Base-by-base conservation (phyloP, 805 yeast genomes). In the Candida pseudoglaebosa region DNA sequence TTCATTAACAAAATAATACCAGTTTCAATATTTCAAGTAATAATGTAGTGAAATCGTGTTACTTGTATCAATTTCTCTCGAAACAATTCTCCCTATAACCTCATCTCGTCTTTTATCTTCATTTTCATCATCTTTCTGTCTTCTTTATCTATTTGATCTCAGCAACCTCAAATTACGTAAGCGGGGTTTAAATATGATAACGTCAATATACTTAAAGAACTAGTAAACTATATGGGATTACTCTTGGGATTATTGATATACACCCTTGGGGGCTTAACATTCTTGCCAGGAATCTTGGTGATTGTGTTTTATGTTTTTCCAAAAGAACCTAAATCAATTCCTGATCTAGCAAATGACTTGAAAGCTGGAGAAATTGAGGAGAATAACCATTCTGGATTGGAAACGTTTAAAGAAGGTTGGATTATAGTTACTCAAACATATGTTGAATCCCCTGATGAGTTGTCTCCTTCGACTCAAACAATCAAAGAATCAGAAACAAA, bases 401-500 rank as follows among this genome's bases (percentile, higher is more conserved):
- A 78, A 18, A 74, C 87, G 0, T 73, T 61, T 48, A 77, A 73
- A 53, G 65, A 77, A 8, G 96, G 95, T 6, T 86, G 95, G 95
- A 62, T 88, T 2, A 77, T 83, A 2, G 90, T 90, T n/a, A 84
- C 95, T 0, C 80, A 78, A 43, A 91, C 84, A 47, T 85, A 82
- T 54, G 35, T 67, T 29, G 72, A 67, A 36, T 59, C 67, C 3
- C 50, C 62, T 7, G 71, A 64, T 38, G 68, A 65, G 70, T 83
- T 61, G 65, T 71, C 41, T 67, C 74, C 60, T 52, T 45, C 54
- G n/a, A 55, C 69, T 3, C 83, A 49, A 48, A 52, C 66, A 28
- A 67, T 66, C 41, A 65, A 58, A 43, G 76, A 66, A 39, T 55
- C 65, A 15, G 71, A 67, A 35, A 67, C 57, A 32, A 76, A 73